Base-by-base conservation (phyloP, 2,329 filamentous ascomycete genomes). In the Colletotrichum gigasporum region DNA sequence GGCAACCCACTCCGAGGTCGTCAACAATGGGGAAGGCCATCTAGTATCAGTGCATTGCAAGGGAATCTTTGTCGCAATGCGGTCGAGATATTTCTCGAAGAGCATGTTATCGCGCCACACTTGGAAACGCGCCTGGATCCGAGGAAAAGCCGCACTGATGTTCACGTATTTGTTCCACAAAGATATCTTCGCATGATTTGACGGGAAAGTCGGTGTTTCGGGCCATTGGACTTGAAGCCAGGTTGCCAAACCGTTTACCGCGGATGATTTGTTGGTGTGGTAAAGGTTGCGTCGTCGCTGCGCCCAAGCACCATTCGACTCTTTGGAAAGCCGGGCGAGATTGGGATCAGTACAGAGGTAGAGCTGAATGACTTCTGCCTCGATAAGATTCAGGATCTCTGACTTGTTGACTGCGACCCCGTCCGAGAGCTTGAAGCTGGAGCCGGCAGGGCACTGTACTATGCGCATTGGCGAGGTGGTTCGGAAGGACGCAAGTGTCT, bases 71-170 rank as follows among this genome's bases (percentile, higher is more conserved):
- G 16, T 16, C 39, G 39, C 70, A n/a, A 72, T 56, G 16, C 53
- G 18, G 10, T 47, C 10, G 8, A 76, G 57, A 54, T 75, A 75
- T 3, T 58, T 4, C 16, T 54, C 24, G 30, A 76, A 68, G 5
- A 67, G 52, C 11, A 51, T 44, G 50, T 76, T 76, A 18, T 72
- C 58, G 45, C 66, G 71, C 71, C 73, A 75, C 3, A n/a, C 58
- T 9, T 20, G 7, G 37, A 60, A 54, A 1, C 32, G n/a, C 5
- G 10, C 2, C n/a, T 6, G 2, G 16, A 37, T 28, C 3, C 2
- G 3, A 4, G 22, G 24, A 2, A 24, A 6, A 12, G 11, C 11
- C 10, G 5, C 1, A 8, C 2, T 14, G 4, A 41, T 2, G 2
- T 2, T 14, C 5, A 58, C 2, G 3, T 58, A 58, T 1, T 2